Conservation (phyloP, 352 stramenopile genomes). For the Peronospora destructor region DNA sequence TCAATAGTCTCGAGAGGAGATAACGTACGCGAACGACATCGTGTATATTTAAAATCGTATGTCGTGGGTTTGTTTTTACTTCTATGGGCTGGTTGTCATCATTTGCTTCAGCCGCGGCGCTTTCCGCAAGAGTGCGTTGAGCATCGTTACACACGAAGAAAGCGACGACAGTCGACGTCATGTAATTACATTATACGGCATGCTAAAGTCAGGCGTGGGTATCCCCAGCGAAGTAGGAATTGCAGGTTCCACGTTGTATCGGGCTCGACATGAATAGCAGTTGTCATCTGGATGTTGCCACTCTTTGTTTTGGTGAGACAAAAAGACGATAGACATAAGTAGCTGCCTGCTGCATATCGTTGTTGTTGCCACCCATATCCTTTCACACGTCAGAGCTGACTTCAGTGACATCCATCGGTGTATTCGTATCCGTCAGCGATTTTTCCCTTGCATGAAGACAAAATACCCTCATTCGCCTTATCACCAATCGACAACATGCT, state of each 20-base stretch:
- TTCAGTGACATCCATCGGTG: slow-evolving; percentile 35
- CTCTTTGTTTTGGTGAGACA: slow-evolving; percentile 51
- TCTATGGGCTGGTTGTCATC: slow-evolving; percentile 27
- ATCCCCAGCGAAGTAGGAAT: slow-evolving; percentile 7
- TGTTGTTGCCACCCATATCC: slow-evolving; percentile 22
- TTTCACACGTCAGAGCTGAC: slow-evolving; percentile 33
- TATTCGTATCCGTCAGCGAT: slow-evolving; percentile 20
- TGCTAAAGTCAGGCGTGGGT: slow-evolving; percentile 80
- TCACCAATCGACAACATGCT: slow-evolving; percentile 16
- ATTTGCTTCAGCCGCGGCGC: slow-evolving; percentile 62
- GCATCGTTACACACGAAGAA: slow-evolving; percentile 80
- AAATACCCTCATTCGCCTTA: slow-evolving; percentile 34
- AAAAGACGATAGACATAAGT: slow-evolving; percentile 43
- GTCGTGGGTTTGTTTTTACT: slow-evolving; percentile 14
- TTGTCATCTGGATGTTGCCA: slow-evolving; percentile 23
- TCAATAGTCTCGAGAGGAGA: slow-evolving; percentile 10
- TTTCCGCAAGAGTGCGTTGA: slow-evolving; percentile 75
- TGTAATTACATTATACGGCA: slow-evolving; percentile 90
- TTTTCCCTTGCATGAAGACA: slow-evolving; percentile 27
- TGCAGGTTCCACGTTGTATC: slow-evolving; percentile 6
- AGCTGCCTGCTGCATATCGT: slow-evolving; percentile 24
- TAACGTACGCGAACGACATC: slow-evolving; percentile 18
- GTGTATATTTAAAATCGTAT: slow-evolving; percentile 27
- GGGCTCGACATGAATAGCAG: slow-evolving; percentile 21
- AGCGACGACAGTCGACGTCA: slow-evolving; percentile 84